These are phyloP conservation scores for Fragaria nilgerrensis DNA, from an alignment of 306 rosid genomes.

Conservation along the genomic window DNA sequence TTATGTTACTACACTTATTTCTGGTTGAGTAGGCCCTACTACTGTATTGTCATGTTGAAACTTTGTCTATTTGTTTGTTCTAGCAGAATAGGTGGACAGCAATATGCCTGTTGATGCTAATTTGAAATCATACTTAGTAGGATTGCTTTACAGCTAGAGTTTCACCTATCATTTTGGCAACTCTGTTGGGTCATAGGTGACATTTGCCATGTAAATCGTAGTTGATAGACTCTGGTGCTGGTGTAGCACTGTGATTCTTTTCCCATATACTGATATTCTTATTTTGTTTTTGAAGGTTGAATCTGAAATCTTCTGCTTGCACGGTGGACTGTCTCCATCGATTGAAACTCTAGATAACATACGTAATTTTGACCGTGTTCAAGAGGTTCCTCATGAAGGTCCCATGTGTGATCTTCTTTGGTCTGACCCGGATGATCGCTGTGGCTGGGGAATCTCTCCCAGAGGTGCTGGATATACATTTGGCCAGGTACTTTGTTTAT, in stretches of 20 bases:
- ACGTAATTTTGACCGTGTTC: conserved; percentile 93
- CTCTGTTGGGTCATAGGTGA: neutral
- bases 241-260: neutral
- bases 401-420: conserved; percentile 97
- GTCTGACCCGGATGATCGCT: conserved; percentile 97
- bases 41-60: neutral
- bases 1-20: neutral
- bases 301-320: conserved; percentile 92
- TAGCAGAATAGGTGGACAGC: conserved; percentile 1
- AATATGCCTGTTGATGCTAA: neutral
- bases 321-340: conserved; percentile 94
- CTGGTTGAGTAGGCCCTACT: neutral
- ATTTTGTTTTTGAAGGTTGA: conserved; percentile 55
- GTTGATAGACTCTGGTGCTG: neutral
- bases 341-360: conserved; percentile 91
- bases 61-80: neutral
- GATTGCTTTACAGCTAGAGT: neutral
- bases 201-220: neutral
- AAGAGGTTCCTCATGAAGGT: conserved; percentile 98
- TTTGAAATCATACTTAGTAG: neutral
- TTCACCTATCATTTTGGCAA: neutral
- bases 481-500: conserved; percentile 68
- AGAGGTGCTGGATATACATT: conserved; percentile 96
- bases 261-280: neutral
- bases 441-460: conserved; percentile 98